Evolutionary conservation across 148 eudicot genomes (phyloP), one percentile per base, ranked within the genome.

Genomic region (Fagopyrum tataricum): DNA sequence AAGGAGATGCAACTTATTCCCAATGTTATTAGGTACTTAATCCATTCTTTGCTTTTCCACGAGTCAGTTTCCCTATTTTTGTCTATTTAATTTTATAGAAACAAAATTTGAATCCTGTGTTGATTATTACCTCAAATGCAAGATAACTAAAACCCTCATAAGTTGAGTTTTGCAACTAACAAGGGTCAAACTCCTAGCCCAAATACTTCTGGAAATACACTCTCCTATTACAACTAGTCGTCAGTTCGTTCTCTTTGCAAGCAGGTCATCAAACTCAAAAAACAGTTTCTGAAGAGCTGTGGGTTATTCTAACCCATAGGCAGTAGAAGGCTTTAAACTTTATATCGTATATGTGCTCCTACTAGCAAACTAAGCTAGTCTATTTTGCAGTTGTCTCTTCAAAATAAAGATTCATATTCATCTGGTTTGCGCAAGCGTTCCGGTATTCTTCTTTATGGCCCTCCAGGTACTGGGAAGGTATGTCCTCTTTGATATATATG

Each of bases 391-490:
- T 85, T 95, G 76, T 97, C 97, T 77, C 93, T 95, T 20, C 76
- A 91, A 80, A 96, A 95, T 83, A 95, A 95, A 84, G 92, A 95
- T 78, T 86, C 92, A 73, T 95, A 91, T 87, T 91, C 98, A 70
- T 95, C 97, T 85, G 98, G 98, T 66, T 74, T 95, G 80, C 98
- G 97, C 70, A 95, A 92, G 76, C 89, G 98, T 73, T 95, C 98
- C 74, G 98, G 98, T 55, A 97, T 95, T 78, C 98, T 95, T 83
- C 93, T 95, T 62, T 95, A 95, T 85, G 98, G 98, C 73, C 98
- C 98, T 72, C 98, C 98, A 24, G 98, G 98, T 55, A 95, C 98
- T 14, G 98, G 98, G 72, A 95, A 95, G 85, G 98, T 95, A 79
- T 75, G 82, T 77, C 70, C 37, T 77, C 4, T 43, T 66, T 44